Base-by-base conservation (phyloP, 306 rosid genomes). In the Rosa lucieae region DNA sequence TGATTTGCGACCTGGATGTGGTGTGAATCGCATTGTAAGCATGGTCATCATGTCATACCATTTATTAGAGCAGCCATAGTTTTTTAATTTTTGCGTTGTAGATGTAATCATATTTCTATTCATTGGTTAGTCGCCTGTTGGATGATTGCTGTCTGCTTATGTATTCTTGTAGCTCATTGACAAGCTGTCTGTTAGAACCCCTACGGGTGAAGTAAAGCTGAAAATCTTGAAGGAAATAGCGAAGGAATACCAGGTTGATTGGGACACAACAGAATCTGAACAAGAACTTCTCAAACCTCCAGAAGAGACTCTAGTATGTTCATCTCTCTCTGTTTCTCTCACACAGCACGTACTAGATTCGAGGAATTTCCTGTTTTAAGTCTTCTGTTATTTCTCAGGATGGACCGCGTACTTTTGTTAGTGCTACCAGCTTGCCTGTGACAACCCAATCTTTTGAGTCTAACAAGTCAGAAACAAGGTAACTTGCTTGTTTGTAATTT, bases 101-200 rank as follows among this genome's bases (percentile, higher is more conserved):
- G 47, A 77, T 32, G 20, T 20, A 1, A 21, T 37, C 63, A 0
- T 71, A 23, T 39, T 23, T 48, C 3, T 5, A 3, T 37, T 75
- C 47, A 23, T 74, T 7, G 70, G 70, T 21, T 68, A 44, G 10
- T 52, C 17, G 10, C 44, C 49, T 48, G 77, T 13, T 39, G 55
- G 61, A 14, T 58, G 56, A 56, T 18, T n/a, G 49, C 20, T 79
- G 14, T 35, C 51, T 70, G 59, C 37, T 61, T 76, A 56, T 79
- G 53, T 44, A 74, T 74, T 70, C 32, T 65, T 77, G 21, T 77
- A 96, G 99, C 89, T 96, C 74, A 93, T 96, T 21, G 99, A 96
- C 85, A 96, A 96, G 86, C 99, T 96, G 81, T 96, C 99, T 0
- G 97, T 96, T 53, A 92, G 96, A 89, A 90, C 94, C 42, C 93